phyloP scores from a whole-genome alignment of 176 grass and related monocot genomes.

The Eleusine indica region DNA sequence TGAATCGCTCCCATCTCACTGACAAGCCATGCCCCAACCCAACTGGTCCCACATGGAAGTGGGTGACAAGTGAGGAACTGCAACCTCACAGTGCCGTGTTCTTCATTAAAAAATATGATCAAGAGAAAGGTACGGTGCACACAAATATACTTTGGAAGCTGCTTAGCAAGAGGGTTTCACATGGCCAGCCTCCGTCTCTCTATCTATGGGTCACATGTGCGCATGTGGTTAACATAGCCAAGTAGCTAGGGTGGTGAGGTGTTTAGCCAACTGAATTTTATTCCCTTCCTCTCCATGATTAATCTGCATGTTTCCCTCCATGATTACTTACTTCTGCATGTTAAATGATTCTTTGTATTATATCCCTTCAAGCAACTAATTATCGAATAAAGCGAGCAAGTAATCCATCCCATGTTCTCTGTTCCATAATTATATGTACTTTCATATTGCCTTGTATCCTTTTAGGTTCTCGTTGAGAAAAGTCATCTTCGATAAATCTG shows the following conservation, averaged over 20 bases:
- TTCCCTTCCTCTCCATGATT: conserved; percentile 53
- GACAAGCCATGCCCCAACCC: neutral
- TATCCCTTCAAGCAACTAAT: conserved; percentile 1
- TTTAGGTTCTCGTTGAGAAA: neutral
- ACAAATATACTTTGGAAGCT: conserved; percentile 60
- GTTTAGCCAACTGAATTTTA: conserved; percentile 44
- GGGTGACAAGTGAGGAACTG: neutral
- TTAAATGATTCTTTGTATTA: conserved; percentile 45
- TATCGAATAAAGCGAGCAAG: conserved; percentile 1
- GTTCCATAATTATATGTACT: neutral
- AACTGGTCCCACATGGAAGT: conserved; percentile 26
- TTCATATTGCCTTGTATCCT: neutral
- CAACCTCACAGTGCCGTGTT: neutral
- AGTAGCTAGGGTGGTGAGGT: conserved; percentile 35
- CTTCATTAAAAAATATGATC: conserved; percentile 9
- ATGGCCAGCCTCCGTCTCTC: conserved; percentile 45
- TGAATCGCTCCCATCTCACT: neutral
- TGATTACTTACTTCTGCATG: conserved; percentile 53
- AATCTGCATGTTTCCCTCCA: conserved; percentile 60
- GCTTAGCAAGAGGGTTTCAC: conserved; percentile 75
- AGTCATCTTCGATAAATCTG: neutral
- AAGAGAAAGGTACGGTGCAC: neutral
- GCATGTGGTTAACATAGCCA: conserved; percentile 54
- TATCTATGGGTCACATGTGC: conserved; percentile 42
- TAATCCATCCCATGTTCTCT: neutral